These are phyloP conservation scores for Candida morakotiae DNA, from an alignment of 805 yeast genomes.

Conservation along the genomic window DNA sequence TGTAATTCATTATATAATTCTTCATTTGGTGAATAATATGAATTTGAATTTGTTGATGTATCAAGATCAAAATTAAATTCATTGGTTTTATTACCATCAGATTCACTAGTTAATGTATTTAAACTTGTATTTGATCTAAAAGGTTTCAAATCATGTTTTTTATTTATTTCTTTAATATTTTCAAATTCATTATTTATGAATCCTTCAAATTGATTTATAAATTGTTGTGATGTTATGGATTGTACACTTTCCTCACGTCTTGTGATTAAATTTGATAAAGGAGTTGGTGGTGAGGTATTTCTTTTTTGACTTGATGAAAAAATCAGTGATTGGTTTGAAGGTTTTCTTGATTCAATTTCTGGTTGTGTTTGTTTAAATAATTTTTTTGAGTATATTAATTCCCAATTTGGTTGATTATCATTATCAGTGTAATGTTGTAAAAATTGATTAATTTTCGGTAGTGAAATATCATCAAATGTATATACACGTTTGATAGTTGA, in stretches of 20 bases:
- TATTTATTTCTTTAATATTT: background rate
- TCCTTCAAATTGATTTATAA: slow-evolving; percentile 23
- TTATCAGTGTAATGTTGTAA: background rate
- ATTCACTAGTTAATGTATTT: slow-evolving; percentile 10
- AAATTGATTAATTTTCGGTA: background rate
- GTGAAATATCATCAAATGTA: slow-evolving; percentile 3
- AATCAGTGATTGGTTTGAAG: background rate
- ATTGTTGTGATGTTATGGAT: slow-evolving; percentile 24
- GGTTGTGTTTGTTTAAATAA: background rate
- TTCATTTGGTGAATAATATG: slow-evolving; percentile 6
- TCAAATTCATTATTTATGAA: slow-evolving; percentile 27
- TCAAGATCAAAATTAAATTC: too few relatives aligned
- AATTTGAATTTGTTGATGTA: background rate
- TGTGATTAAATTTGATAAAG: too few relatives aligned
- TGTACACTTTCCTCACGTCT: slow-evolving; percentile 16
- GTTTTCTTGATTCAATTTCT: background rate
- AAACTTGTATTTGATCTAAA: slow-evolving; percentile 10
- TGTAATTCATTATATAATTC: slow-evolving; percentile 1
- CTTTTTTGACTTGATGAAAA: slow-evolving; percentile 1
- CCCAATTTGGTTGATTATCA: slow-evolving; percentile 3
- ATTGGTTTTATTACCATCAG: background rate
- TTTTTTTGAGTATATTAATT: background rate
- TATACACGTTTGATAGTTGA: background rate
- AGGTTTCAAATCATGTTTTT: background rate
- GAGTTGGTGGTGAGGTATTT: background rate